Percentiles rank a stretch among this genome's conserved stretches.
Evolutionary conservation across 2,329 filamentous ascomycete species (phyloP).

Genomic region (Intubia oerlemansii): DNA sequence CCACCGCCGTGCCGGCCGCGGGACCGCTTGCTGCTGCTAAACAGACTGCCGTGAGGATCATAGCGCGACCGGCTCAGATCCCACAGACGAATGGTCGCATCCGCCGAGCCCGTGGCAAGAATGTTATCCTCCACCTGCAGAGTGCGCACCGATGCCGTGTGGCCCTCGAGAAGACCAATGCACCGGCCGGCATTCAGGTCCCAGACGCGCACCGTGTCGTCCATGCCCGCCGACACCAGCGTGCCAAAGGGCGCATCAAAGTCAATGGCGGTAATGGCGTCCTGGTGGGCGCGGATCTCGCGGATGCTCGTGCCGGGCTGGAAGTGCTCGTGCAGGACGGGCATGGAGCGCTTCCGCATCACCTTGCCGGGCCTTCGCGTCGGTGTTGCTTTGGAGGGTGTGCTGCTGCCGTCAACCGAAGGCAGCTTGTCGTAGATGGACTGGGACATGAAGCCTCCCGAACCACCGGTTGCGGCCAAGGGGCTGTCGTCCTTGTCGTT

Average conservation of each 20-base stretch:
- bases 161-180: slow-evolving; percentile 78
- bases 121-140: slow-evolving; percentile 93
- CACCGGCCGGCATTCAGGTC: slow-evolving; percentile 85
- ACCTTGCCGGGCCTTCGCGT: slow-evolving; percentile 35
- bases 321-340: slow-evolving; percentile 87
- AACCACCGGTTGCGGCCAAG: slow-evolving; percentile 5
- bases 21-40: slow-evolving; percentile 28
- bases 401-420: too few species aligned
- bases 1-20: slow-evolving; percentile 34
- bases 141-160: slow-evolving; percentile 80
- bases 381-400: too few species aligned
- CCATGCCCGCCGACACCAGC: slow-evolving; percentile 76
- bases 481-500: slow-evolving; percentile 20
- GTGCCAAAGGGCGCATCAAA: slow-evolving; percentile 97
- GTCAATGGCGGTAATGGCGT: slow-evolving; percentile 74
- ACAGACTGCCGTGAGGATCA: slow-evolving; percentile 42
- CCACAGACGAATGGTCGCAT: slow-evolving; percentile 88
- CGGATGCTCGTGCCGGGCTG: slow-evolving; percentile 74
- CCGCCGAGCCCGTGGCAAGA: slow-evolving; percentile 81
- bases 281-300: slow-evolving; percentile 72
- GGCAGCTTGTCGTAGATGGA: slow-evolving; percentile 92
- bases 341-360: slow-evolving; percentile 64
- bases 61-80: slow-evolving; percentile 80
- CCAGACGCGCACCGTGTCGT: slow-evolving; percentile 91
- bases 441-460: slow-evolving; percentile 70